These are phyloP conservation scores for Parmales sp. DNA, from an alignment of 108 stramenopile genomes.

Conservation along the genomic window DNA sequence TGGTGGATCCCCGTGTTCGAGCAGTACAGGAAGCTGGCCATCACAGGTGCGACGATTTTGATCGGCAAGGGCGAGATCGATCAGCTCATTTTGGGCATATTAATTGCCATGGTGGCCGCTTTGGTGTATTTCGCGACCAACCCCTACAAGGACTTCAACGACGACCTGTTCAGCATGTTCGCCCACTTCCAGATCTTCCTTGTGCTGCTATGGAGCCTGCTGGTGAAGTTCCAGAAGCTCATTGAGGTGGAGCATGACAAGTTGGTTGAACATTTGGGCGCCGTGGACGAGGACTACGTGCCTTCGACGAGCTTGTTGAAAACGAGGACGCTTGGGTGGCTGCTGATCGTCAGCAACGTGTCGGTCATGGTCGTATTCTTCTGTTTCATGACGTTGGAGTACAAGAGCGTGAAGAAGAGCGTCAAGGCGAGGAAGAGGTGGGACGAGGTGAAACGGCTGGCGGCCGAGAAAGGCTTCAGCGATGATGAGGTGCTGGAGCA, in stretches of 20 bases:
- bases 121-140: neutral
- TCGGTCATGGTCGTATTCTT: neutral
- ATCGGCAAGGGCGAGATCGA: neutral
- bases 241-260: neutral
- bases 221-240: neutral
- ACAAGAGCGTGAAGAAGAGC: neutral
- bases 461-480: too few species aligned
- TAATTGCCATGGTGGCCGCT: neutral
- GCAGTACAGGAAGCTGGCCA: slow-evolving; percentile 7
- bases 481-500: too few species aligned
- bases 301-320: too few species aligned
- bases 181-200: neutral
- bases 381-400: neutral
- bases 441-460: neutral
- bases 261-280: neutral
- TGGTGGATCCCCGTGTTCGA: neutral
- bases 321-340: neutral
- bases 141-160: neutral
- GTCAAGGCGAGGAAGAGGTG: neutral
- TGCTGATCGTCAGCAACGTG: neutral
- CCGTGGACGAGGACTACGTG: too few species aligned
- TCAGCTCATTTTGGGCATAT: neutral
- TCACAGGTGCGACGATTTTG: neutral
- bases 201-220: neutral
- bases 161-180: neutral